Percentiles rank a stretch among this genome's conserved stretches.
phyloP scores from a whole-genome alignment of 2,329 filamentous ascomycete species.

The Xylariales sp. region DNA sequence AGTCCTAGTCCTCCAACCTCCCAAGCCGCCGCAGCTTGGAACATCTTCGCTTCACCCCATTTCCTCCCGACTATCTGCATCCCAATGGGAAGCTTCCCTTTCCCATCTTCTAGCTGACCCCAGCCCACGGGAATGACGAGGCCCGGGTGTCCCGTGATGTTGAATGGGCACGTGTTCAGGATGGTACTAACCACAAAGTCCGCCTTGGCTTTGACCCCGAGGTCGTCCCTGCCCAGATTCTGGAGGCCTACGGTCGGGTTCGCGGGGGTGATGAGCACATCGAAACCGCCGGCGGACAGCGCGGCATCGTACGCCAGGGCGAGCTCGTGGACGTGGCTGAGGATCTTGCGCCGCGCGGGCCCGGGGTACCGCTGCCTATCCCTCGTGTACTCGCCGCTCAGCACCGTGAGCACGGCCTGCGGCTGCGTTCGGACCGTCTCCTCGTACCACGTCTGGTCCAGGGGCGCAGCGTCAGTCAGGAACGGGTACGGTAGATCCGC shows the following conservation, averaged over 20 bases:
- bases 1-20: constrained; percentile 23
- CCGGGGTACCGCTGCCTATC: constrained; percentile 17
- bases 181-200: constrained; percentile 36
- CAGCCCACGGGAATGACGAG: constrained; percentile 40
- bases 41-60: constrained; percentile 19
- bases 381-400: constrained; percentile 29
- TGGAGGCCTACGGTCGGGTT: constrained; percentile 21
- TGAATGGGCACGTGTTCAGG: constrained; percentile 41
- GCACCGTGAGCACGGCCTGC: constrained; percentile 36
- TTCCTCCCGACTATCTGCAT: constrained; percentile 25
- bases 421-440: constrained; percentile 35
- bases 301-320: constrained; percentile 40
- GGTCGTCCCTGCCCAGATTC: neutral
- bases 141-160: constrained; percentile 44
- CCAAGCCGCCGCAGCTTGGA: constrained; percentile 22
- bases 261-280: constrained; percentile 43
- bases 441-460: constrained; percentile 36
- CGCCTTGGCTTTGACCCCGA: neutral
- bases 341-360: constrained; percentile 35
- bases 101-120: constrained; percentile 13
- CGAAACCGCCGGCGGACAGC: constrained; percentile 32
- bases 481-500: constrained; percentile 24
- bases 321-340: constrained; percentile 39
- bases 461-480: constrained; percentile 20
- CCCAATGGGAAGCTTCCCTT: constrained; percentile 21